These are phyloP conservation scores for Pezicula neosporulosa DNA, from an alignment of 2,329 filamentous ascomycete species.

Conservation along the genomic window DNA sequence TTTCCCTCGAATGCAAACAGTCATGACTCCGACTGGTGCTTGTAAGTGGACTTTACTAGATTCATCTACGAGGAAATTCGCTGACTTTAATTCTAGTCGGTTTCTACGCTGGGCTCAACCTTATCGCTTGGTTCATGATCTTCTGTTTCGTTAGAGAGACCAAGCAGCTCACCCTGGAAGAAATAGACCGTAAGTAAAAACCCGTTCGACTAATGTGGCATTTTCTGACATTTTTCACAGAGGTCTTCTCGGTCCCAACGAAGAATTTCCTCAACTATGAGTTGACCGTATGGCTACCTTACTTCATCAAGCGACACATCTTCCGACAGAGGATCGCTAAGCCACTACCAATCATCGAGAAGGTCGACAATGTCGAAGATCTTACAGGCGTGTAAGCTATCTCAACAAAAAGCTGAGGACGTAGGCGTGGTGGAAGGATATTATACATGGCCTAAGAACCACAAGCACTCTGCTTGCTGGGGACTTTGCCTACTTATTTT, in stretches of 20 bases:
- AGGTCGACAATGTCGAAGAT: no score
- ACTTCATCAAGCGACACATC: slow-evolving; percentile 13
- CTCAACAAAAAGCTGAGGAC: no score
- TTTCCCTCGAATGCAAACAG: slow-evolving; percentile 17
- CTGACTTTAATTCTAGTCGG: slow-evolving; percentile 55
- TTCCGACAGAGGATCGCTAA: no score
- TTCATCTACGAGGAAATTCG: slow-evolving; percentile 67
- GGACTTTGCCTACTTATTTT: no score
- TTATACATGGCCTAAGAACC: no score
- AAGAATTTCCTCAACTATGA: slow-evolving; percentile 13
- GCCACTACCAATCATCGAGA: no score
- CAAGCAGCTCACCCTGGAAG: slow-evolving; percentile 36
- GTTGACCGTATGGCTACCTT: slow-evolving; percentile 13
- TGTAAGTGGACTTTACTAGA: slow-evolving; percentile 66
- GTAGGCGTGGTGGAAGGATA: no score
- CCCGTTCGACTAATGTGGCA: slow-evolving; percentile 11
- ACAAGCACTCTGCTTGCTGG: no score
- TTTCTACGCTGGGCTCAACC: slow-evolving; percentile 51
- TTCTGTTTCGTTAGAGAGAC: slow-evolving; percentile 55
- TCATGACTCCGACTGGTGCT: slow-evolving; percentile 32
- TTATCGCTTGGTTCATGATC: slow-evolving; percentile 50
- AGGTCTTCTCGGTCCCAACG: slow-evolving; percentile 15
- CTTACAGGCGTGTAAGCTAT: no score
- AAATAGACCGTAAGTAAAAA: slow-evolving; percentile 51
- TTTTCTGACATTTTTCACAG: not conserved